A percentile compares a stretch with the other conserved stretches of the same genome.
phyloP scores from a whole-genome alignment of 345 rosid species.

The Schrenkiella parvula region DNA sequence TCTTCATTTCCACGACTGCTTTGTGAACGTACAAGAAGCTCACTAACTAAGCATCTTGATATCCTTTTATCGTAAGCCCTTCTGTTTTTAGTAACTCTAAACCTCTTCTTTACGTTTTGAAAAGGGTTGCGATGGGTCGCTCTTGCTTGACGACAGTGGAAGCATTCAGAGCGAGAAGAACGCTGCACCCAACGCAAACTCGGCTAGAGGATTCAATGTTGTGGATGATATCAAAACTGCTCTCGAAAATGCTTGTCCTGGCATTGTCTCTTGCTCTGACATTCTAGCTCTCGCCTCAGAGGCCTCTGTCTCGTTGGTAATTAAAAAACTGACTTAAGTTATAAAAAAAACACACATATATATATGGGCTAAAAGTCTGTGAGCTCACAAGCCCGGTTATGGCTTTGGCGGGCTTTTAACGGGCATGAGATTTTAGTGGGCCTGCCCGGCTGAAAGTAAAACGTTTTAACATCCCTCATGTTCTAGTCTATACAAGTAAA shows the following conservation, averaged over 20 bases:
- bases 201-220: conserved; percentile 57
- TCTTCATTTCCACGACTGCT: conserved; percentile 87
- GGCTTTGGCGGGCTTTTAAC: background rate
- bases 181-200: conserved; percentile 46
- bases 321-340: background rate
- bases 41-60: background rate
- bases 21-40: conserved; percentile 46
- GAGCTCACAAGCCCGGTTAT: background rate
- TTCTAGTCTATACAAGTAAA: background rate
- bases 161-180: conserved; percentile 61
- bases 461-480: background rate
- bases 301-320: conserved; percentile 58
- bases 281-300: conserved; percentile 64
- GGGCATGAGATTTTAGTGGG: background rate
- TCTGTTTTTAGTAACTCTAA: background rate
- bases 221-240: conserved; percentile 68
- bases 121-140: conserved; percentile 74
- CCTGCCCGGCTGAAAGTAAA: background rate
- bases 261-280: conserved; percentile 76
- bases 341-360: background rate
- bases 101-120: background rate
- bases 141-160: conserved; percentile 48
- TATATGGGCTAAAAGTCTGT: background rate
- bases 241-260: conserved; percentile 60
- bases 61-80: background rate